Base-by-base conservation (phyloP, 495 filamentous ascomycete species). In the Poronia punctata region DNA sequence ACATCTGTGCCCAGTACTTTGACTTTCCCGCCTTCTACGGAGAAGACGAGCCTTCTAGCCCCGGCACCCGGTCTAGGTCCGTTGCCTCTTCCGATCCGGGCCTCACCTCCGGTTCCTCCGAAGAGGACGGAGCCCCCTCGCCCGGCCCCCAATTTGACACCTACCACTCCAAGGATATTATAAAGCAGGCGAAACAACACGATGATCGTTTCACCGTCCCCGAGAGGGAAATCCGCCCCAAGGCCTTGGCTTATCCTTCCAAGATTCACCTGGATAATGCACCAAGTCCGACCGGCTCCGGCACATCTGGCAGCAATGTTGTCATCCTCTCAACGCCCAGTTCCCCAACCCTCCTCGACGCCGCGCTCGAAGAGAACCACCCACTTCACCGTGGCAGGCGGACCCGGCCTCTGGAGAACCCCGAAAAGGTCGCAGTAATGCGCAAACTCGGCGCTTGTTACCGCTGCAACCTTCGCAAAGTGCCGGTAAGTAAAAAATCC, bases 201-300 rank as follows among this genome's bases (percentile, higher is more conserved):
- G 55, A 59, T 53, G 55, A 59, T 49, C 52, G 52, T 42, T 59
- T 56, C 30, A 59, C 55, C 38, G 29, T 59, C 1, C 55, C 55
- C 4, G 52, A 50, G 17, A 40, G 55, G 11, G 55, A 59, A 40
- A 53, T 59, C 40, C 54, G 55, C 37, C 55, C 55, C n/a, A 56
- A 56, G 29, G 52, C 46, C 10, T 40, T 49, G 31, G 44, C 52
- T 7, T 59, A 59, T 31, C 55, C 55, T 39, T 53, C 46, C 24
- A 54, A 55, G 23, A 56, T 59, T 44, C 52, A 59, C 38, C 49
- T 59, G 40, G 55, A 59, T 40, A 52, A 43, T 34, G 46, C 48
- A 24, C 42, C 42, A 36, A 45, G 37, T 31, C 36, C 55, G 11
- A 46, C 44, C 38, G 55, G 49, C 14, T 40, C 36, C 34, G 40